phyloP scores from a whole-genome alignment of 176 grass and related monocot genomes.

The bread wheat (Triticum aestivum) region IWGSC_CS_RefSeq_v2.1 NC_057802.1:80645042-80645541 shows the following conservation, averaged over 20 bases:
- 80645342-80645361: slow-evolving; percentile 25
- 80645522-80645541: no score
- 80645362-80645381: slow-evolving; percentile 34
- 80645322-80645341: slow-evolving; percentile 34
- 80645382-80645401: slow-evolving; percentile 58
- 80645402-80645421: slow-evolving; percentile 62
- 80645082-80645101: not conserved
- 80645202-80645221: slow-evolving; percentile 42
- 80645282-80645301: not conserved
- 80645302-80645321: slow-evolving; percentile 10
- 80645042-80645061: slow-evolving; percentile 40
- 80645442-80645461: not conserved
- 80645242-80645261: slow-evolving; percentile 36
- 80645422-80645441: slow-evolving; percentile 28
- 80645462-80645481: not conserved
- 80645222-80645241: slow-evolving; percentile 27
- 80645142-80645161: slow-evolving; percentile 64
- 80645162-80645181: slow-evolving; percentile 34
- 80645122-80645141: slow-evolving; percentile 24
- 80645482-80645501: no score
- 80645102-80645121: not conserved
- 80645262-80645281: not conserved
- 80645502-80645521: no score
- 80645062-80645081: slow-evolving; percentile 21
- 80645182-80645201: slow-evolving; percentile 34